Base-by-base conservation (phyloP, 2,329 filamentous ascomycete genomes). In the Cercospora sp. region DNA sequence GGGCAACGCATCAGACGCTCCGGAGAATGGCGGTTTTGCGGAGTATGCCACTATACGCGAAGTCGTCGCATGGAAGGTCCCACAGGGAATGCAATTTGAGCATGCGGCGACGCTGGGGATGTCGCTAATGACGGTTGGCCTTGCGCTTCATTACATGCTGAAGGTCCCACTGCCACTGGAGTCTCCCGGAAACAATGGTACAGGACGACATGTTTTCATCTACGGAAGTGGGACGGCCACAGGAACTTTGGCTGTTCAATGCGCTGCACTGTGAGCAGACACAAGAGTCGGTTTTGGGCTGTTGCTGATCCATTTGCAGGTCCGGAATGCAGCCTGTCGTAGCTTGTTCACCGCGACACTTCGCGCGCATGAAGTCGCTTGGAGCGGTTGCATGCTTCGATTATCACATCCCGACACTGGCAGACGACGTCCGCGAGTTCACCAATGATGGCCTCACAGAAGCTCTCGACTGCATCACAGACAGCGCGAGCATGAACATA, bases 161-260 rank as follows among this genome's bases (percentile, higher is more conserved):
- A 64, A 68, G n/a, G 26, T 71, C 28, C 68, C 68, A 30, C 23
- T 71, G 13, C 68, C 68, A 58, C 28, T 60, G 12, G n/a, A 65
- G 13, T 30, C 53, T 12, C 7, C 18, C 12, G 45, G 65, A 30
- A n/a, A 36, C n/a, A 20, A 63, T n/a, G 42, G 6, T 30, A 23
- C 61, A 8, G 58, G 58, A 18, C 33, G 36, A 40, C 45, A 65
- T 40, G 33, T 71, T 2, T 70, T 71, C 55, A 64, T 71, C 12
- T 71, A 71, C n/a, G 70, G 70, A 51, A 63, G 26, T 20, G 68
- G 68, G 18, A 71, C 69, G 1, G 69, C 69, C 16, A 71, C 70
- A 5, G 70, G 65, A 23, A 70, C 68, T 20, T 7, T 71, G 33
- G 70, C 70, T 30, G 64, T 71, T 16, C 68, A 70, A 51, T 65